Evolutionary conservation across 2,329 filamentous ascomycete species (phyloP).

Genomic region (Penicillium nordicum): DNA sequence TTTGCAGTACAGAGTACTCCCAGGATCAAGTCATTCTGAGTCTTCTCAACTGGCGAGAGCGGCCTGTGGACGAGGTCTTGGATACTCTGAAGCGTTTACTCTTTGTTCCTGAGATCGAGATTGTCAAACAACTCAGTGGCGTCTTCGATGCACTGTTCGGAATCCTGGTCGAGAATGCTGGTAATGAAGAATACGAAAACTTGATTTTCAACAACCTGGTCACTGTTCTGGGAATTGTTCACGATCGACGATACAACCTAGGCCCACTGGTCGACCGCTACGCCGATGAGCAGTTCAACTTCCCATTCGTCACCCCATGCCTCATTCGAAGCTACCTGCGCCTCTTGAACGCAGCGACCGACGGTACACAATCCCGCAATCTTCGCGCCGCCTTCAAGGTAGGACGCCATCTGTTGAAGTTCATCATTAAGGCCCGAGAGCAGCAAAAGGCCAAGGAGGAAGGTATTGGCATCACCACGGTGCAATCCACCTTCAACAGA

Average conservation of each 20-base stretch:
- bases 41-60: constrained; percentile 80
- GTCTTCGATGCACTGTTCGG: constrained; percentile 90
- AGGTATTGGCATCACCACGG: constrained; percentile 75
- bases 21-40: constrained; percentile 85
- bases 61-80: constrained; percentile 67
- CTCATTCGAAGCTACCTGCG: constrained; percentile 82
- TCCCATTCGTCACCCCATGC: constrained; percentile 85
- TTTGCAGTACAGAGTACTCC: constrained; percentile 92
- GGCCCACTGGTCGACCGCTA: constrained; percentile 89
- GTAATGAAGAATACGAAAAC: constrained; percentile 88
- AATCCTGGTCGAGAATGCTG: constrained; percentile 85
- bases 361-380: constrained; percentile 77
- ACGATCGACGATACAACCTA: constrained; percentile 90
- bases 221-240: constrained; percentile 84
- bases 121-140: constrained; percentile 87
- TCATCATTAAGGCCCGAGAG: constrained; percentile 83
- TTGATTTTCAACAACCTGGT: constrained; percentile 87
- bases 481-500: constrained; percentile 70
- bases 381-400: constrained; percentile 93
- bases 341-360: constrained; percentile 75
- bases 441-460: constrained; percentile 88
- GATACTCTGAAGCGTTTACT: constrained; percentile 75
- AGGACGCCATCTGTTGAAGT: constrained; percentile 85
- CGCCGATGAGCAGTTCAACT: constrained; percentile 83
- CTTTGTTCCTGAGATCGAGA: constrained; percentile 95